Percentiles rank a stretch among this genome's conserved stretches.
These are phyloP conservation scores for Lycium ferocissimum DNA, from an alignment of 257 asterid genomes.

Conservation along the genomic window DNA sequence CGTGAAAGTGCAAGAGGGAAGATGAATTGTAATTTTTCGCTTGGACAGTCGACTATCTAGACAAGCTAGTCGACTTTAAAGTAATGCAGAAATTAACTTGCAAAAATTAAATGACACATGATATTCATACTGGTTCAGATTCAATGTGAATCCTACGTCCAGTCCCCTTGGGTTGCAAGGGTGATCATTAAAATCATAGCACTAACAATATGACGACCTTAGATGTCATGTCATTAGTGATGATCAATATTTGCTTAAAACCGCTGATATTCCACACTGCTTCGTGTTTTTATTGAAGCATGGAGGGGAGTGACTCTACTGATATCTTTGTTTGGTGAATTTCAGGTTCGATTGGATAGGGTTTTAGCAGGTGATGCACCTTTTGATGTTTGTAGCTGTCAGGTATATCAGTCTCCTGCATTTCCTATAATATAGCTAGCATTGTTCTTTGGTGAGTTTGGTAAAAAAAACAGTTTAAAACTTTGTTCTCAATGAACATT, in stretches of 20 bases:
- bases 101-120: no score
- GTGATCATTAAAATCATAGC: no score
- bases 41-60: no score
- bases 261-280: not conserved
- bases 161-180: no score
- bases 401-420: conserved; percentile 55
- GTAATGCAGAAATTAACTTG: no score
- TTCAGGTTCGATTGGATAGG: conserved; percentile 81
- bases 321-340: conserved; percentile 27
- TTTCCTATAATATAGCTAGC: not conserved
- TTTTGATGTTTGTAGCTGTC: conserved; percentile 95
- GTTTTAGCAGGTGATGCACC: conserved; percentile 93
- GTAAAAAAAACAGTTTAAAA: not conserved
- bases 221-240: not conserved
- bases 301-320: not conserved
- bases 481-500: not conserved
- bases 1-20: no score
- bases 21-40: no score
- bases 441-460: not conserved
- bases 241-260: not conserved
- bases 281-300: not conserved
- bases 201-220: not conserved
- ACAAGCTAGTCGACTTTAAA: no score
- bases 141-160: no score
- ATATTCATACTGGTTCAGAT: no score